Evolutionary conservation across 768 basidiomycete species (phyloP), one percentile per base, ranked within the genome.

Genomic region (Myochromella boudieri): DNA sequence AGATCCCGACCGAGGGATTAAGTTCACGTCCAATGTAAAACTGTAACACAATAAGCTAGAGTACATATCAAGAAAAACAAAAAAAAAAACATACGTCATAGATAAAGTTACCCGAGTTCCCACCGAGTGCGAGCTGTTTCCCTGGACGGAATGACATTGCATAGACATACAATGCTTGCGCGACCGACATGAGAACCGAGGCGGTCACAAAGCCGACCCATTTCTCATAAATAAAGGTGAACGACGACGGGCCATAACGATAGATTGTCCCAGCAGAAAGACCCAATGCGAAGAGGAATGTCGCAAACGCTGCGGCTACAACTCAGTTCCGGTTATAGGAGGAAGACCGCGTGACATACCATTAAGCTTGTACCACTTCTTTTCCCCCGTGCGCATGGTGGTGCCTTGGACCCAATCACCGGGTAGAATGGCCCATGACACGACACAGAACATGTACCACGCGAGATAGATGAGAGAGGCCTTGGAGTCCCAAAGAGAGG

Each of bases 11-110:
- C 1, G 83, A 81, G 0, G 97, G 97, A 67, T 98, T 98, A 46
- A 99, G 71, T 59, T 91, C 87, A 41, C 94, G 87, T n/a, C 94
- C 93, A 52, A 95, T 94, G 69, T 79, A 95, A 69, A 89, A 95
- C 91, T 95, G n/a, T 2, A 17, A 24, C 10, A 33, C 22, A 21
- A 10, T 14, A n/a, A 42, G 32, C 47, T 11, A 57, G 53, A 15
- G 12, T 12, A 43, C 21, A 24, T 18, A n/a, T 34, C n/a, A 20
- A 34, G 31, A 41, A 17, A 14, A 37, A 4, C 17, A 42, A 41
- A n/a, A 28, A 27, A 39, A 21, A 6, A n/a, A 22, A 72, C 90
- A 40, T 54, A 95, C 95, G 62, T 99, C 95, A 64, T 98, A 98
- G 51, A 97, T 80, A 46, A 75, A 65, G 60, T 87, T 90, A 9